phyloP scores from a whole-genome alignment of 768 basidiomycete genomes.

The Lactarius hengduanensis region DNA sequence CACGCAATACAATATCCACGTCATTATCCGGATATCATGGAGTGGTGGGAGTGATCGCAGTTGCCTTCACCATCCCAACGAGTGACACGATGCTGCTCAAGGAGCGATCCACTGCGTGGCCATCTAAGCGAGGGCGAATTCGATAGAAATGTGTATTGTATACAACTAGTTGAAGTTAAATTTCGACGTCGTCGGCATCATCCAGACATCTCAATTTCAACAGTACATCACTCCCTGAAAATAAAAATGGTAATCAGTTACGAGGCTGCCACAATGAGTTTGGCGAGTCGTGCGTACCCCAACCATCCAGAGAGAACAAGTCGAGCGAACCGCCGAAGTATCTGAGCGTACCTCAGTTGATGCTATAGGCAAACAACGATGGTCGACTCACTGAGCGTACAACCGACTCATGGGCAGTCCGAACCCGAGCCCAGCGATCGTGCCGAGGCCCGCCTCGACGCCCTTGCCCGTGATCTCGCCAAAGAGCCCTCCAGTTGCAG shows the following conservation, averaged over 20 bases:
- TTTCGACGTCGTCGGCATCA: conserved; percentile 50
- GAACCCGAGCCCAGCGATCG: conserved; percentile 86
- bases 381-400: conserved; percentile 53
- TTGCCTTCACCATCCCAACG: neutral
- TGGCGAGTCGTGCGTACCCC: conserved; percentile 51
- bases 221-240: conserved; percentile 50
- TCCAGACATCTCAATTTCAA: conserved; percentile 55
- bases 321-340: conserved; percentile 89
- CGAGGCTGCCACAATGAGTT: neutral
- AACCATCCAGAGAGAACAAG: conserved; percentile 77
- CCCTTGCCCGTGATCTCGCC: conserved; percentile 77
- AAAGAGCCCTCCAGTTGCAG: conserved; percentile 51
- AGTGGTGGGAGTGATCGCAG: conserved; percentile 2
- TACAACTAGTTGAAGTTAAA: conserved; percentile 33
- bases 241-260: conserved; percentile 14
- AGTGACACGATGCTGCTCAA: neutral
- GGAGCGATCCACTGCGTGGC: no score
- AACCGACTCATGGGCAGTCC: conserved; percentile 79
- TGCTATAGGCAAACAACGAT: neutral
- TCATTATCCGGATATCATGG: conserved; percentile 19
- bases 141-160: neutral
- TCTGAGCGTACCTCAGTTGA: conserved; percentile 37
- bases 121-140: neutral
- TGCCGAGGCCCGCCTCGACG: conserved; percentile 79
- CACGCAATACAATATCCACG: conserved; percentile 32